phyloP scores from a whole-genome alignment of 2,329 filamentous ascomycete genomes.

The Paecilomyces dactylethromorphus region DNA sequence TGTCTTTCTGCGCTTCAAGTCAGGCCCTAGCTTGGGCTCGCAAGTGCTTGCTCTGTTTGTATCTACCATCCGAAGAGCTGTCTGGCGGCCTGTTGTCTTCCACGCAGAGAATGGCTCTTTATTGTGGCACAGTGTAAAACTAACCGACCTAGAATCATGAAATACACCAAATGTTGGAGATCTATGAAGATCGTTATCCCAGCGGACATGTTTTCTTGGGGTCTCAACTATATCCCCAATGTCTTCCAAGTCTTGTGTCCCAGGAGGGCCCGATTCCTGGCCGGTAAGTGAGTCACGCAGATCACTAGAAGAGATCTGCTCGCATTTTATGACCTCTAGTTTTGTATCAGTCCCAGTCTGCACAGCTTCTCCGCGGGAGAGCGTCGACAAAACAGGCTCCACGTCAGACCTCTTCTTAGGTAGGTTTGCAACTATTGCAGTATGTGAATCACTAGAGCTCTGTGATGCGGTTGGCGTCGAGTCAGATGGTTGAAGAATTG shows the following conservation, averaged over 20 bases:
- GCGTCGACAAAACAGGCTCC: background rate
- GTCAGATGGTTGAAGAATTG: background rate
- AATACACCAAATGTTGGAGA: background rate
- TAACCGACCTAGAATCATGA: background rate
- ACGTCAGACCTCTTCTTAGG: constrained; percentile 7
- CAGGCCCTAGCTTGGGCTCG: constrained; percentile 5
- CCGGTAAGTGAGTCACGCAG: constrained; percentile 7
- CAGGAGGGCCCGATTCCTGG: constrained; percentile 31
- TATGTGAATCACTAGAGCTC: background rate
- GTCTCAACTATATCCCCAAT: constrained; percentile 34
- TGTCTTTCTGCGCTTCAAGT: constrained; percentile 32
- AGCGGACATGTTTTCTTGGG: constrained; percentile 30
- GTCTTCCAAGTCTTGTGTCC: constrained; percentile 57
- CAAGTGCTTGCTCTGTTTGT: constrained; percentile 14
- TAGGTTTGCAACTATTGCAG: background rate
- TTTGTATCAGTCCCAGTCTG: constrained; percentile 7
- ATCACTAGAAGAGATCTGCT: constrained; percentile 28
- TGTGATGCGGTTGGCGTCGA: background rate
- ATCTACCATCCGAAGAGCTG: constrained; percentile 22
- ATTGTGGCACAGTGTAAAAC: constrained; percentile 1
- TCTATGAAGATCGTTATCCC: background rate
- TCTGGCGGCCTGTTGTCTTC: constrained; percentile 2
- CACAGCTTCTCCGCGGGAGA: background rate
- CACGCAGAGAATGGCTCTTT: background rate
- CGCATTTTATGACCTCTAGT: constrained; percentile 27